phyloP scores from a whole-genome alignment of 441 rosid genomes.

The Lepidium campestre region DNA sequence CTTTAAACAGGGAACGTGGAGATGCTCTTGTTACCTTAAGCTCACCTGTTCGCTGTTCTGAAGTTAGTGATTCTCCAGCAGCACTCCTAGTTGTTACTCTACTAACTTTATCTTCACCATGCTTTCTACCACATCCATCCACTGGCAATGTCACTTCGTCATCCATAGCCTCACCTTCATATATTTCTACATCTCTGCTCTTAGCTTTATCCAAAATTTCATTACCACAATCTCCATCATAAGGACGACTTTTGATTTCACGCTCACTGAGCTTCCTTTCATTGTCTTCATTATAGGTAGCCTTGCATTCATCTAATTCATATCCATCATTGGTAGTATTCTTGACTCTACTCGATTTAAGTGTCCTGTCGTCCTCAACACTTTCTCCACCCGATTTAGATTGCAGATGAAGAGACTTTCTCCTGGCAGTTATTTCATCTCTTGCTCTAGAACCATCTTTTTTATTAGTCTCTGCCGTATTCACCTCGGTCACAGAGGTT shows the following conservation, averaged over 20 bases:
- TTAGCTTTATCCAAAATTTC: not conserved
- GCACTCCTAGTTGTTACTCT: not conserved
- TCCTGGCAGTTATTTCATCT: not conserved
- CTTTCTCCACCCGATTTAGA: not conserved
- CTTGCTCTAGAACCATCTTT: not conserved
- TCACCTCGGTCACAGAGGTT: not conserved
- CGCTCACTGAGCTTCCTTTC: not conserved
- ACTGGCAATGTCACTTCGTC: conserved; percentile 9
- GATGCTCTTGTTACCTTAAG: conserved; percentile 13
- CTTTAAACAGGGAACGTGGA: not conserved
- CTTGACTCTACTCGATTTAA: not conserved
- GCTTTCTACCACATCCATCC: conserved; percentile 10
- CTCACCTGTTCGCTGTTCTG: not conserved
- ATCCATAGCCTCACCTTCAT: not conserved
- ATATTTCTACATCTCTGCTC: not conserved
- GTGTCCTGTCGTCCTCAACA: not conserved
- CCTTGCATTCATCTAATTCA: not conserved
- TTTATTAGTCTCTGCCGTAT: not conserved
- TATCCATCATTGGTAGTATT: not conserved
- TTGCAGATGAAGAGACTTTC: conserved; percentile 9
- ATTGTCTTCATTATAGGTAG: not conserved
- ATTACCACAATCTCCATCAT: not conserved
- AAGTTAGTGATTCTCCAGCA: conserved; percentile 4
- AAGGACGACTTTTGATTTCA: not conserved
- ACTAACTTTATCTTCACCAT: not conserved